A percentile compares a stretch with the other conserved stretches of the same genome.
phyloP scores from a whole-genome alignment of 2,329 filamentous ascomycete genomes.

The Alternaria sp. region DNA sequence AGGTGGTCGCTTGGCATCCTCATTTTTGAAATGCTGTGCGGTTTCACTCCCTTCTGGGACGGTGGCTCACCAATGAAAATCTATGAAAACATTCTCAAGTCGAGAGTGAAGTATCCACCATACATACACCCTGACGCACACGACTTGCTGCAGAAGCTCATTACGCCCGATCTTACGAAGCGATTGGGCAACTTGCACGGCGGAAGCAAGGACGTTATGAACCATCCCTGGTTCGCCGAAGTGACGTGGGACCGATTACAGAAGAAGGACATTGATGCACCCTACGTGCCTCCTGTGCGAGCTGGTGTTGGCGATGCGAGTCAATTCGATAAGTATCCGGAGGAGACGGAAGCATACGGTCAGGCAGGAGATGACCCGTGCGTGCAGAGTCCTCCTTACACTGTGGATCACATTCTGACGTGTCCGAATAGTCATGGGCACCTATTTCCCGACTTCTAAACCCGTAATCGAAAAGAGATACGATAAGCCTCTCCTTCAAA shows the following conservation, averaged over 20 bases:
- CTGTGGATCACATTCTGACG: constrained; percentile 39
- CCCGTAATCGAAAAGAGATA: constrained; percentile 9
- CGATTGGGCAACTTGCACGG: constrained; percentile 92
- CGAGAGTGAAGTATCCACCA: constrained; percentile 93
- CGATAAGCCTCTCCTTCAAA: constrained; percentile 10
- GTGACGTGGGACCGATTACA: constrained; percentile 96
- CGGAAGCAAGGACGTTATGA: constrained; percentile 91
- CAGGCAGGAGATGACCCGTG: constrained; percentile 82
- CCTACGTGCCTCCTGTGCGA: constrained; percentile 94
- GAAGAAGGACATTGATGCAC: constrained; percentile 97
- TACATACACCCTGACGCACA: constrained; percentile 96
- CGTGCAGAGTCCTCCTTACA: constrained; percentile 57
- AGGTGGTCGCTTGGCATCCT: constrained; percentile 99
- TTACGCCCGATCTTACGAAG: constrained; percentile 94
- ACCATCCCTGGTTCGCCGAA: constrained; percentile 94
- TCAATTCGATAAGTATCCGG: constrained; percentile 97
- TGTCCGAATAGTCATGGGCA: constrained; percentile 46
- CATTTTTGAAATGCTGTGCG: constrained; percentile 99
- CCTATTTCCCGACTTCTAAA: constrained; percentile 47
- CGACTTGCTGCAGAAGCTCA: constrained; percentile 88
- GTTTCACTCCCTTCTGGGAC: constrained; percentile 99
- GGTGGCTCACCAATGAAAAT: constrained; percentile 98
- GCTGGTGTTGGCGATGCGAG: constrained; percentile 94
- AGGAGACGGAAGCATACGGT: constrained; percentile 94
- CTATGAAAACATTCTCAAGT: constrained; percentile 98